Base-by-base conservation (phyloP, 2,329 filamentous ascomycete genomes). In the Sphaerulina populicola region DNA sequence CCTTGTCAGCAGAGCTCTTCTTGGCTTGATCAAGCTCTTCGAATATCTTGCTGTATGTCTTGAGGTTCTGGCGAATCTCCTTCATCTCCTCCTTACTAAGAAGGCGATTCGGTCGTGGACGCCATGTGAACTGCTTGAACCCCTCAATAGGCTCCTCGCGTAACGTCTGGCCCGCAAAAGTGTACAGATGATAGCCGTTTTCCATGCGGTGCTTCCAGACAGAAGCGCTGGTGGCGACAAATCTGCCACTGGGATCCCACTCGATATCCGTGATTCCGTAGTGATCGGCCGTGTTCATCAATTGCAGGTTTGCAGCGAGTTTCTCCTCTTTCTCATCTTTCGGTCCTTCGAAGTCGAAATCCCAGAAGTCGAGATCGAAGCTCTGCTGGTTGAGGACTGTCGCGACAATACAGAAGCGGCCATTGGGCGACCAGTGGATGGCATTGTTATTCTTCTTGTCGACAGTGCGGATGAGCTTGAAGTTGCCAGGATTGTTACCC, bases 391-490 rank as follows among this genome's bases (percentile, higher is more conserved):
- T 96, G 71, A 87, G 82, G 47, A 98, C 88, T 9, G 93, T 94
- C 48, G 89, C 93, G 49, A 98, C 82, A 42, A 97, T 84, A 35
- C 97, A 91, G 66, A 98, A 98, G 44, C 93, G 85, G 48, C 93
- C 93, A 70, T 85, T 88, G 21, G 93, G 93, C 15, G 89, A 94
- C 93, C 93, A 98, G 81, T 97, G 97, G 66, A 98, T 98, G 59
- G 88, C 90, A 67, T 98, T 98, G 80, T 86, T 95, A 74, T 94
- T 97, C 82, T 97, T 97, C 82, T 97, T 97, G 64, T 98, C 93
- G 50, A 95, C 77, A 7, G 90, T 97, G 57, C 89, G 83, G 60
- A 97, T 83, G 68, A 94, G 88, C 77, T 91, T 94, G 80, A 97
- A 98, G 77, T 94, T 96, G 58, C 93, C 93, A 31, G 87, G 77